Evolutionary conservation across 306 rosid genomes (phyloP).

Genomic region (Gillenia trifoliata): DNA sequence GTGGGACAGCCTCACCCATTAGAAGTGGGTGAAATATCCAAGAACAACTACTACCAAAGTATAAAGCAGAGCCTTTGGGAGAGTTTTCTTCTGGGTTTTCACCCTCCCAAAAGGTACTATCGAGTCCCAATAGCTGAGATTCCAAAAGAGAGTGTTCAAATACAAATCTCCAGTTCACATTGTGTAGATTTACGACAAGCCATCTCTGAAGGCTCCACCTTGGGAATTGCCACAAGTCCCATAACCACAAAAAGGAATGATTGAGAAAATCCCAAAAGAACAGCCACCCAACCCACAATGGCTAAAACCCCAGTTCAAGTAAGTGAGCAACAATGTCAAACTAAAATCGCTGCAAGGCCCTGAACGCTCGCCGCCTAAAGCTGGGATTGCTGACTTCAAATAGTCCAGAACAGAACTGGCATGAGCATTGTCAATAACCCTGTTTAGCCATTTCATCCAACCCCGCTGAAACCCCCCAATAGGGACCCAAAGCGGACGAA

Average conservation of each 20-base stretch:
- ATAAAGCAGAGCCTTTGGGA: conserved; percentile 74
- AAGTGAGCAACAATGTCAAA: conserved; percentile 65
- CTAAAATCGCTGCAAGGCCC: conserved; percentile 51
- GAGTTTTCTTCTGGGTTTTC: conserved; percentile 81
- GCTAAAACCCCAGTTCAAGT: conserved; percentile 75
- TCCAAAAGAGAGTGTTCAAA: conserved; percentile 92
- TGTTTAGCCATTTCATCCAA: conserved; percentile 98
- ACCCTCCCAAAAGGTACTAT: conserved; percentile 84
- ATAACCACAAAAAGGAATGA: conserved; percentile 78
- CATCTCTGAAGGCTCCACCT: conserved; percentile 65
- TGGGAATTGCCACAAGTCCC: conserved; percentile 70
- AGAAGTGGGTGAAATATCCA: conserved; percentile 74
- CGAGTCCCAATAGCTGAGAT: conserved; percentile 81
- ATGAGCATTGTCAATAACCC: conserved; percentile 93
- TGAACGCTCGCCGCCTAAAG: conserved; percentile 64
- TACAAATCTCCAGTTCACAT: conserved; percentile 80
- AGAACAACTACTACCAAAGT: conserved; percentile 78
- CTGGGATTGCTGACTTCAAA: conserved; percentile 68
- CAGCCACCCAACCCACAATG: conserved; percentile 84
- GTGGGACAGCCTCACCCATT: conserved; percentile 69
- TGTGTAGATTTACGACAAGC: conserved; percentile 47
- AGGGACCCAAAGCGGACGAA: conserved; percentile 84
- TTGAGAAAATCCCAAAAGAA: conserved; percentile 75
- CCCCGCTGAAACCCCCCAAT: conserved; percentile 97
- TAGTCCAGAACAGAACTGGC: conserved; percentile 86